Base-by-base conservation (phyloP, 176 grass and related monocot species). In the Otatea glauca region DNA sequence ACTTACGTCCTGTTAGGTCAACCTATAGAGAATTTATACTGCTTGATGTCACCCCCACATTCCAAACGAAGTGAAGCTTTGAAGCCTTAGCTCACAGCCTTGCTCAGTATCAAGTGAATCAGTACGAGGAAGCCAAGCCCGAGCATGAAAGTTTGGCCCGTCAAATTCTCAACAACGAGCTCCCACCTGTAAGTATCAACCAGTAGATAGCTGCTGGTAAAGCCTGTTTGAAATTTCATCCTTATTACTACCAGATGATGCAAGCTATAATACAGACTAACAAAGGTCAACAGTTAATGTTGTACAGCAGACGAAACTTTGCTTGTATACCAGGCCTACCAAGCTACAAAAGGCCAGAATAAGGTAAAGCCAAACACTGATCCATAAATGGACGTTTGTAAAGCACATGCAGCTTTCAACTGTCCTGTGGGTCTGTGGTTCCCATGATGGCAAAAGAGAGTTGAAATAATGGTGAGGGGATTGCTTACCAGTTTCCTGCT, bases 161-260 rank as follows among this genome's bases (percentile, higher is more conserved):
- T 98, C 72, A 95, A 63, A 73, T 77, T 72, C 88, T 86, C 79
- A 82, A 80, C 76, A 41, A 93, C 63, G 77, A 77, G 85, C 83
- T 75, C 80, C 91, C 75, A 98, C 93, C 93, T 98, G 96, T 95
- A 94, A 96, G 89, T 92, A 78, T 98, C 75, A 98, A 95, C 96
- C 96, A 98, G 96, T 93, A 90, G 91, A 98, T 45, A 98, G 94
- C 94, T 97, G 92, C 94, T 97, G 86, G 89, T 92, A 94, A 94
- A 97, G 87, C 93, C 96, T 98, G 96, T 95, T 95, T 76, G 74
- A 82, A 90, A 92, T 91, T 91, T 87, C 74, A 85, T 89, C 84
- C 91, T 67, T 56, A 96, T 93, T 82, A 90, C 88, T 86, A 79
- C 67, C 56, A 83, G 80, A 86, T 72, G 21, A 83, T 86, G 75